Evolutionary conservation across 768 basidiomycete species (phyloP), one percentile per base, ranked within the genome.

Genomic region (Leccinellum luteum): DNA sequence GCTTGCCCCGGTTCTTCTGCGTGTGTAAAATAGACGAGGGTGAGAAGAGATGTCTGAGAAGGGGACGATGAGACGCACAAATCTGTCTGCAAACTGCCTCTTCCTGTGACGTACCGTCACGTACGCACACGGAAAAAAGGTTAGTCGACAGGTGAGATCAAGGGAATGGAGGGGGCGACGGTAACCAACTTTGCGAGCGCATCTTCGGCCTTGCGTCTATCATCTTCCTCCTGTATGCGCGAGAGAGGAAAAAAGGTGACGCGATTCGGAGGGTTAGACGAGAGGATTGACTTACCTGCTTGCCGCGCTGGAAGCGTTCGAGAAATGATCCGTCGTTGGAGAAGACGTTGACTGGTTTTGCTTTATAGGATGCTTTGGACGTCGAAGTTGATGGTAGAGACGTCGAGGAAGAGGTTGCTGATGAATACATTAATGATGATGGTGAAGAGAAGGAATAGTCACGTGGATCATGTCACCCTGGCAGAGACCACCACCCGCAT

Each of bases 301-400:
- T 81, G 48, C 75, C 73, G 30, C 81, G 79, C 69, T 85, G 82
- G 64, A 87, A 80, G 10, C 85, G 78, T 62, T 87, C 80, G 55
- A 87, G 72, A 68, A 87, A 88, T 9, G 85, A 85, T 8, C 86
- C 86, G 62, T 87, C 86, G 66, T 87, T 81, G 54, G 85, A 78
- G 67, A 89, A 89, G 21, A 87, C 79, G 66, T 87, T 88, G 49
- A 76, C 73, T 13, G 79, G 74, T 61, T 82, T 85, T 38, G 74
- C 45, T 64, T 75, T 78, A 17, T 68, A 55, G n/a, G 55, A 49
- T 6, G 51, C 27, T 34, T 65, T 70, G 3, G 62, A 31, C 7
- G 19, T 14, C 7, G 21, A 19, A 3, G 38, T 19, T n/a, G 38
- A 17, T 19, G 38, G n/a, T 5, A 41, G 38, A 19, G 64, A 55